Evolutionary conservation across 345 rosid genomes (phyloP).

Genomic region (Aquilaria malaccensis): DNA sequence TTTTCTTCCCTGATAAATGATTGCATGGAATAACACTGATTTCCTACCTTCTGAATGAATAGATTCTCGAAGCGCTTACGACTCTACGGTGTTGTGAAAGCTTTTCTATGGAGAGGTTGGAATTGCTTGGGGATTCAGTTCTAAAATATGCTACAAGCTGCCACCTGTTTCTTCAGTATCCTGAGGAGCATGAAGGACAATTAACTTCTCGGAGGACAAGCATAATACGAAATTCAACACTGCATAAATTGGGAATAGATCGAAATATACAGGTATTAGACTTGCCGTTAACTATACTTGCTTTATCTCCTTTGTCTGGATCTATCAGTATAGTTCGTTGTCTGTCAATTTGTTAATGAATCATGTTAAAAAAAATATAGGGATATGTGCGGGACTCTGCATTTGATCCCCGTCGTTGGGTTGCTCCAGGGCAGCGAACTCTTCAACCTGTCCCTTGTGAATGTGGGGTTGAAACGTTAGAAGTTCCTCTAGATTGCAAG

Average conservation of each 20-base stretch:
- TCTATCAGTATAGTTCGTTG: not conserved
- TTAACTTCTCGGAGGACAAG: constrained; percentile 35
- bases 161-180: constrained; percentile 60
- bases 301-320: not conserved
- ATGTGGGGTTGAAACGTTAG: constrained; percentile 51
- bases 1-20: constrained; percentile 6
- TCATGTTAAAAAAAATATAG: constrained; percentile 18
- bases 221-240: constrained; percentile 56
- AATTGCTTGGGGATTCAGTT: constrained; percentile 93
- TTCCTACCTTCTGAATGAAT: constrained; percentile 8
- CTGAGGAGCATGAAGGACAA: constrained; percentile 64
- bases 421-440: constrained; percentile 74
- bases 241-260: constrained; percentile 54
- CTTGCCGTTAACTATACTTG: not conserved
- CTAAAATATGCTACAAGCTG: constrained; percentile 77
- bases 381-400: constrained; percentile 69
- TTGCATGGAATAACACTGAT: constrained; percentile 6
- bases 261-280: constrained; percentile 57
- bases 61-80: constrained; percentile 85
- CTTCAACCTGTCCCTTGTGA: constrained; percentile 49
- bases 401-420: constrained; percentile 90
- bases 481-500: constrained; percentile 66
- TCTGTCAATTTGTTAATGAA: too few species aligned
- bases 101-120: constrained; percentile 95
- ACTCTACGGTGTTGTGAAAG: constrained; percentile 59